Conservation (phyloP, 768 basidiomycete genomes). For the Tephrocybe sp. region DNA sequence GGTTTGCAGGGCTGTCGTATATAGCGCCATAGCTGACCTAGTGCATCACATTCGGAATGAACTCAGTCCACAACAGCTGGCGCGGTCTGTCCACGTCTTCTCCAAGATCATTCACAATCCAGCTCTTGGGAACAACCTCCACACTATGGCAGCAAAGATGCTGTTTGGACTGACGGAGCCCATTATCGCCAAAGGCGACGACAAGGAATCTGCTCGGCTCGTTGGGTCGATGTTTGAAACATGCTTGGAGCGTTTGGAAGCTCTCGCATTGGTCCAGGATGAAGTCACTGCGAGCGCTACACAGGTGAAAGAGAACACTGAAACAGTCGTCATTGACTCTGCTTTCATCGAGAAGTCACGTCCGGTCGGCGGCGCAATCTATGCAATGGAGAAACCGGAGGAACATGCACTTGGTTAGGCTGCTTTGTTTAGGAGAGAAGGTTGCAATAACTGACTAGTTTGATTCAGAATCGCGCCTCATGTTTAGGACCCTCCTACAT, state of each 20-base stretch:
- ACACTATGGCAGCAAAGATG: conserved; percentile 91
- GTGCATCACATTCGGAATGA: conserved; percentile 90
- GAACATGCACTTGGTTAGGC: conserved; percentile 74
- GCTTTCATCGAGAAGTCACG: conserved; percentile 81
- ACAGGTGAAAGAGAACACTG: conserved; percentile 47
- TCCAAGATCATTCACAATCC: conserved; percentile 89
- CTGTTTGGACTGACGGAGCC: conserved; percentile 87
- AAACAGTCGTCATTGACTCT: conserved; percentile 45
- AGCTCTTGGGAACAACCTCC: conserved; percentile 74
- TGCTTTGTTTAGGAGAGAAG: background rate
- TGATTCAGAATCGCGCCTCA: conserved; percentile 71
- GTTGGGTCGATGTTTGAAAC: conserved; percentile 78
- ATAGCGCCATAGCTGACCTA: conserved; percentile 88
- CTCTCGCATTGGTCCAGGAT: conserved; percentile 65
- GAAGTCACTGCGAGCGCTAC: conserved; percentile 52
- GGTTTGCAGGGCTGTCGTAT: conserved; percentile 66
- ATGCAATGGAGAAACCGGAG: conserved; percentile 80
- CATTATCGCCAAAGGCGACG: conserved; percentile 73
- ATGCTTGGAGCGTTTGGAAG: conserved; percentile 81
- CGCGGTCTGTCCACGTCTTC: conserved; percentile 79
- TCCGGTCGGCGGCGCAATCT: conserved; percentile 77
- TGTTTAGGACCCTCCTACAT: conserved; percentile 87
- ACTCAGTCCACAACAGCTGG: conserved; percentile 72
- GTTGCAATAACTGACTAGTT: conserved; percentile 10
- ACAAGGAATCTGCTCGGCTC: conserved; percentile 66